A percentile compares a stretch with the other conserved stretches of the same genome.
phyloP scores from a whole-genome alignment of 306 rosid species.

The Herpetospermum pedunculosum region DNA sequence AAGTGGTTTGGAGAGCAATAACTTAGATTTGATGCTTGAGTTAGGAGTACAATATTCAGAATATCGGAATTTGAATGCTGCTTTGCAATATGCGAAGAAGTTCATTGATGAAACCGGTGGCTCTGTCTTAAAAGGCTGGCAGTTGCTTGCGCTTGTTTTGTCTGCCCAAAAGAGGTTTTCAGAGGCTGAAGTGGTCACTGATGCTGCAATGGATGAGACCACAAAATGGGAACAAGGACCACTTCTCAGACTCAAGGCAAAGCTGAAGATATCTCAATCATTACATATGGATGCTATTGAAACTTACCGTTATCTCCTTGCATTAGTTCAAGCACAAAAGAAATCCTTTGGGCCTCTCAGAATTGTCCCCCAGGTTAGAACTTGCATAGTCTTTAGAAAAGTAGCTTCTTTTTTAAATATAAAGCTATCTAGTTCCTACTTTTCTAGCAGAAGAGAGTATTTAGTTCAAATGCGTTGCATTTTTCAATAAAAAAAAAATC shows the following conservation, averaged over 20 bases:
- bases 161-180: slow-evolving; percentile 70
- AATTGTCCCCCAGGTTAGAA: slow-evolving; percentile 43
- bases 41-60: slow-evolving; percentile 69
- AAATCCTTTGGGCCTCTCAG: slow-evolving; percentile 66
- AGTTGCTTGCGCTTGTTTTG: slow-evolving; percentile 77
- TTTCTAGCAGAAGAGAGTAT: neutral
- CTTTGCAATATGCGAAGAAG: slow-evolving; percentile 59
- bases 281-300: slow-evolving; percentile 79
- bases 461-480: neutral
- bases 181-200: slow-evolving; percentile 84
- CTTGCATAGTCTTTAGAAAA: neutral
- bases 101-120: slow-evolving; percentile 86
- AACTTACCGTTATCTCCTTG: slow-evolving; percentile 79
- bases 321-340: slow-evolving; percentile 88
- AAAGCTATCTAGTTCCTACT: neutral
- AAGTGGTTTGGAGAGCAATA: slow-evolving; percentile 28
- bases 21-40: slow-evolving; percentile 63
- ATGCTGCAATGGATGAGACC: slow-evolving; percentile 94
- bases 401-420: neutral
- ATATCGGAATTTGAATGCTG: slow-evolving; percentile 63
- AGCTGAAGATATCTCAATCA: slow-evolving; percentile 65
- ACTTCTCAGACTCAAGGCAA: slow-evolving; percentile 79
- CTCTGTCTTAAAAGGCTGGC: slow-evolving; percentile 71
- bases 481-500: neutral
- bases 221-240: slow-evolving; percentile 92